These are phyloP conservation scores for Colletotrichum sp. DNA, from an alignment of 2,329 filamentous ascomycete species.

Conservation along the genomic window DNA sequence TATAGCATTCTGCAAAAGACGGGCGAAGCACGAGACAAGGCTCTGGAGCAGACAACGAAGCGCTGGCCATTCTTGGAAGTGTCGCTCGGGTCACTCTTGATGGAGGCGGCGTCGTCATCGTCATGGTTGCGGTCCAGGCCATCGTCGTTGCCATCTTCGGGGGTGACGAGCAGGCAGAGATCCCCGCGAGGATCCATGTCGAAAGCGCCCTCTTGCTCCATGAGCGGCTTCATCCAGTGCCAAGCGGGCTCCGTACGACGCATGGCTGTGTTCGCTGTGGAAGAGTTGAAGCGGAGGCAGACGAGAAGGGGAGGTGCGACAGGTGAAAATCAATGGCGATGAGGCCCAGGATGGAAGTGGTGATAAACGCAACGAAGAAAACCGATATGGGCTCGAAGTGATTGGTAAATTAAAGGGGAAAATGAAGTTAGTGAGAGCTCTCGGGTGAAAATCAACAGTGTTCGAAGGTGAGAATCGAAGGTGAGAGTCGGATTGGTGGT, in stretches of 20 bases:
- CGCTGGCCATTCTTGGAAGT: not conserved
- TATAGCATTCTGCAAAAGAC: not conserved
- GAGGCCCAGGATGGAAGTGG: not conserved
- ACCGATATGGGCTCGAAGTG: not conserved
- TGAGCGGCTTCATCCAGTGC: not conserved
- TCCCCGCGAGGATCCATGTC: not conserved
- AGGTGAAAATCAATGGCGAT: not conserved
- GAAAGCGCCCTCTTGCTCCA: not conserved
- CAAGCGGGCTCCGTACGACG: not conserved
- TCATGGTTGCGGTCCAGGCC: not conserved
- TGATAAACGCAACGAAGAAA: not conserved
- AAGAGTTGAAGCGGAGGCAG: not conserved
- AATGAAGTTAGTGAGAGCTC: not conserved
- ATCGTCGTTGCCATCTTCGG: not conserved
- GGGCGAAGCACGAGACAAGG: not conserved
- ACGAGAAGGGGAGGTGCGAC: not conserved
- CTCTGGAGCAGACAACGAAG: not conserved
- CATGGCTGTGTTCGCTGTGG: not conserved
- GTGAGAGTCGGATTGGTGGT: not conserved
- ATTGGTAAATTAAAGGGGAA: not conserved
- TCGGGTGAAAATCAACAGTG: accelerated
- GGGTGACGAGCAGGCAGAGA: not conserved
- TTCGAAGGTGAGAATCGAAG: not conserved
- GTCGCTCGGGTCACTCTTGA: not conserved
- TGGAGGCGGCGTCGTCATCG: not conserved